Conservation (phyloP, 768 basidiomycete genomes). For the Daedalea quercina region DNA sequence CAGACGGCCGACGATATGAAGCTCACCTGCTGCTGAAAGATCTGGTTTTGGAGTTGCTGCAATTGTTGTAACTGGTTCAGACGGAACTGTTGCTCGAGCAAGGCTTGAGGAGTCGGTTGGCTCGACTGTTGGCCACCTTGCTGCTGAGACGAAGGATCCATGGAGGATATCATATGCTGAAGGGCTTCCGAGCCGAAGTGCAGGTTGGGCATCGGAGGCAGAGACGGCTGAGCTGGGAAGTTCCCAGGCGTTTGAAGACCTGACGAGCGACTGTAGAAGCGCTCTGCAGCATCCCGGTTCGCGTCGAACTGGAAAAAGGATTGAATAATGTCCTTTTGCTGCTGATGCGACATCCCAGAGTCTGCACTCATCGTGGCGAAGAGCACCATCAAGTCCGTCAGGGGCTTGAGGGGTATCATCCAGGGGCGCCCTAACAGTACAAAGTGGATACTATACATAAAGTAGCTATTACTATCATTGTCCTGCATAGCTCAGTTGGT, state of each 20-base stretch:
- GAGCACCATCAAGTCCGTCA: neutral
- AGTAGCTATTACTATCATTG: too few species aligned
- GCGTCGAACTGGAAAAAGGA: conserved; percentile 20
- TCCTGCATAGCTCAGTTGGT: conserved; percentile 31
- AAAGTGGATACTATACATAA: too few species aligned
- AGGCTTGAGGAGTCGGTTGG: conserved; percentile 36
- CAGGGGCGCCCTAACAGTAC: too few species aligned
- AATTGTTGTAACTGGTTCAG: conserved; percentile 71
- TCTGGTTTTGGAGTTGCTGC: conserved; percentile 75
- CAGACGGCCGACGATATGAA: neutral
- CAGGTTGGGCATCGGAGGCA: conserved; percentile 11
- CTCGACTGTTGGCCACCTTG: conserved; percentile 17
- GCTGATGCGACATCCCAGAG: conserved; percentile 11
- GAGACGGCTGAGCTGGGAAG: conserved; percentile 9
- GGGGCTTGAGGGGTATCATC: neutral
- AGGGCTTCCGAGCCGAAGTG: conserved; percentile 40
- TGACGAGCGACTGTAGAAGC: conserved; percentile 9
- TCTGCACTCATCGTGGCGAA: conserved; percentile 7
- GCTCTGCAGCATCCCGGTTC: conserved; percentile 13
- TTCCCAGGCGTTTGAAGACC: conserved; percentile 13
- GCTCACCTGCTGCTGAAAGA: conserved; percentile 83
- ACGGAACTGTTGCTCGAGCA: conserved; percentile 74
- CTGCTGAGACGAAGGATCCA: conserved; percentile 20
- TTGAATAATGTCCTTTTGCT: conserved; percentile 24
- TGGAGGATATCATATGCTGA: conserved; percentile 46